Percentiles rank a stretch among this genome's conserved stretches.
phyloP scores from a whole-genome alignment of 192 early-diverging fungal genomes.

The Mortierella alpina region DNA sequence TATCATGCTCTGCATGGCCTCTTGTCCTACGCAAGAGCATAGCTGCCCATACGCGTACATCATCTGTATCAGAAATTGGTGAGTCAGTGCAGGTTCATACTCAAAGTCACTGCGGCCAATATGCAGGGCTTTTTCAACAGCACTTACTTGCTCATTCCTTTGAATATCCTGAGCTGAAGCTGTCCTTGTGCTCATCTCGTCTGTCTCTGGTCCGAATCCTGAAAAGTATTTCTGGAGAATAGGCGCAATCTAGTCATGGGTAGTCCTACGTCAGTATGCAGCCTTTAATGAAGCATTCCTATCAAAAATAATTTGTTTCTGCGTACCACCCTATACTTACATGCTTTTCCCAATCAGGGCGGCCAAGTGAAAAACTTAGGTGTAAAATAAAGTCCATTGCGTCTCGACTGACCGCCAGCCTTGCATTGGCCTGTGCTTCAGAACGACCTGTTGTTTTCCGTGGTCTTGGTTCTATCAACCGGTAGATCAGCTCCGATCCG shows the following conservation, averaged over 20 bases:
- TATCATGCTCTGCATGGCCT: conserved; percentile 62
- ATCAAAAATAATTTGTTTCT: neutral
- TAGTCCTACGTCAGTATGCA: neutral
- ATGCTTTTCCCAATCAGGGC: conserved; percentile 55
- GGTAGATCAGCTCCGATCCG: conserved; percentile 35
- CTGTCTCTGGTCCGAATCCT: conserved; percentile 57
- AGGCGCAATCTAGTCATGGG: conserved; percentile 57
- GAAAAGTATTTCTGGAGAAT: conserved; percentile 71
- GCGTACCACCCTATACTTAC: conserved; percentile 25
- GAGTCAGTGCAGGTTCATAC: neutral
- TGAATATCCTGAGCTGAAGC: conserved; percentile 56
- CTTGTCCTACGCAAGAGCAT: conserved; percentile 64
- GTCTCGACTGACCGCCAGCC: conserved; percentile 43
- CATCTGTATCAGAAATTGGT: conserved; percentile 50
- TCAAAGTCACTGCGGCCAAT: neutral
- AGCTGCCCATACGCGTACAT: conserved; percentile 68
- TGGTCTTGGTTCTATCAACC: conserved; percentile 32
- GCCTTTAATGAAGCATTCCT: neutral
- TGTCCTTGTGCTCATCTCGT: conserved; percentile 34
- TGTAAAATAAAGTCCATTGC: conserved; percentile 54
- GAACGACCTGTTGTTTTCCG: conserved; percentile 5
- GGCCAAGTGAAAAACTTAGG: conserved; percentile 38
- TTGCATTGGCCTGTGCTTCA: conserved; percentile 15
- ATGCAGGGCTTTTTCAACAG: neutral
- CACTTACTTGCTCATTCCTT: conserved; percentile 60